Percentiles rank a stretch among this genome's conserved stretches.
These are phyloP conservation scores for Penicillium coffeae DNA, from an alignment of 495 filamentous ascomycete species.

Conservation along the genomic window DNA sequence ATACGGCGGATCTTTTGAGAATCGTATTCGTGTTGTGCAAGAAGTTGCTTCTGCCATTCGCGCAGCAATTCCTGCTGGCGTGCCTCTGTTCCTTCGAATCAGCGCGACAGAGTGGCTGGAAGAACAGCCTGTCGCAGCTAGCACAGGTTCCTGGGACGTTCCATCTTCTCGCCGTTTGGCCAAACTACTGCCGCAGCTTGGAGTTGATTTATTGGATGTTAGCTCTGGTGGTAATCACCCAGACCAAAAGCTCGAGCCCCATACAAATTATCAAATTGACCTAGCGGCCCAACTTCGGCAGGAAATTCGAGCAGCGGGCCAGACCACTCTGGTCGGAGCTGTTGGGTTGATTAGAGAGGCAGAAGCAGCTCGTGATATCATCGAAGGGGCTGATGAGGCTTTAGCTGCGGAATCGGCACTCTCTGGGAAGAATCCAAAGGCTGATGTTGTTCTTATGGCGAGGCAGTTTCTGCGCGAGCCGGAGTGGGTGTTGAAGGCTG, in stretches of 20 bases:
- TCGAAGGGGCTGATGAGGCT: slow-evolving; percentile 51
- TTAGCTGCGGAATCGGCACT: slow-evolving; percentile 36
- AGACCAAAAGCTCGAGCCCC: slow-evolving; percentile 51
- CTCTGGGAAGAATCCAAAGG: slow-evolving; percentile 40
- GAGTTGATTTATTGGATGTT: slow-evolving; percentile 74
- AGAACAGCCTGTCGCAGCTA: slow-evolving; percentile 41
- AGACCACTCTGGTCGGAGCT: slow-evolving; percentile 60
- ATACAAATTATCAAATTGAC: slow-evolving; percentile 59
- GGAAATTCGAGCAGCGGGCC: slow-evolving; percentile 51
- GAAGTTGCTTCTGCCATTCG: slow-evolving; percentile 51
- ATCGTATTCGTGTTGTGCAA: slow-evolving; percentile 52
- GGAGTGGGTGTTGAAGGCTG: slow-evolving; percentile 60
- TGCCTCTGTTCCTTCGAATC: slow-evolving; percentile 67
- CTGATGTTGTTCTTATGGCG: slow-evolving; percentile 61
- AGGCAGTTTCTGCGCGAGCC: slow-evolving; percentile 65
- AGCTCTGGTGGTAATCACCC: slow-evolving; percentile 64
- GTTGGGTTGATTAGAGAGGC: slow-evolving; percentile 68
- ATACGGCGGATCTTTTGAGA: slow-evolving; percentile 57
- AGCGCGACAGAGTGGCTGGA: slow-evolving; percentile 72
- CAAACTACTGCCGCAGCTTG: slow-evolving; percentile 57
- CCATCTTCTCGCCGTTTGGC: slow-evolving; percentile 59
- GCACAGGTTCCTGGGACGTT: slow-evolving; percentile 60
- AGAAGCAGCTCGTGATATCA: slow-evolving; percentile 53
- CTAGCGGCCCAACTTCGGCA: slow-evolving; percentile 58
- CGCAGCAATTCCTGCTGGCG: slow-evolving; percentile 55